phyloP scores from a whole-genome alignment of 1,284 basidiomycete genomes.

The Caloboletus firmus region DNA sequence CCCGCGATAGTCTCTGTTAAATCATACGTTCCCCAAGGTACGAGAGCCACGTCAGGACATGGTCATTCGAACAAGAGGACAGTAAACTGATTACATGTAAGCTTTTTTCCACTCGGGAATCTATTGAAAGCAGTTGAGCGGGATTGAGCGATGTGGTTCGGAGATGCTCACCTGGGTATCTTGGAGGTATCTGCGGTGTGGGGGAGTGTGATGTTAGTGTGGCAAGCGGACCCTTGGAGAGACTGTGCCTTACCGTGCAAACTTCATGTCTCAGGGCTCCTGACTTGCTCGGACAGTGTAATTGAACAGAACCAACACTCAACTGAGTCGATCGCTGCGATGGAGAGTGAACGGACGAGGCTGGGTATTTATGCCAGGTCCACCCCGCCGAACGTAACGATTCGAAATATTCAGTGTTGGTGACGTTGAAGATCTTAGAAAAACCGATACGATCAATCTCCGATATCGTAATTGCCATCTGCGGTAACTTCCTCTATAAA shows the following conservation, averaged over 20 bases:
- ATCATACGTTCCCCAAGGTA: not conserved
- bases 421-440: not conserved
- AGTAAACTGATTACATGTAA: constrained; percentile 59
- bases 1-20: constrained; percentile 64
- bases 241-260: constrained; percentile 45
- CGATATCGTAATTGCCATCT: not conserved
- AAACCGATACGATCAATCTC: constrained; percentile 8
- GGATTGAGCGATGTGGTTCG: not conserved
- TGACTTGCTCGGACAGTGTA: too few species aligned
- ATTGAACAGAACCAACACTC: not conserved
- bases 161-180: constrained; percentile 60
- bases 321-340: not conserved
- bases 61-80: not conserved
- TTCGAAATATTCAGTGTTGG: too few species aligned
- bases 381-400: too few species aligned
- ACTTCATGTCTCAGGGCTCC: constrained; percentile 47
- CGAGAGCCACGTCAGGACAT: constrained; percentile 1
- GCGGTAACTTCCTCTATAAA: not conserved
- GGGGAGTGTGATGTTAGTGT: too few species aligned
- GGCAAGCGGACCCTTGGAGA: too few species aligned
- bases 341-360: not conserved
- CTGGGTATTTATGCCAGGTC: constrained; percentile 7
- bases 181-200: constrained; percentile 54
- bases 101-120: constrained; percentile 81
- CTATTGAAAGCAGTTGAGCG: constrained; percentile 37